Conservation (phyloP, 2,329 filamentous ascomycete genomes). For the Aspergillus novoparasiticus region DNA sequence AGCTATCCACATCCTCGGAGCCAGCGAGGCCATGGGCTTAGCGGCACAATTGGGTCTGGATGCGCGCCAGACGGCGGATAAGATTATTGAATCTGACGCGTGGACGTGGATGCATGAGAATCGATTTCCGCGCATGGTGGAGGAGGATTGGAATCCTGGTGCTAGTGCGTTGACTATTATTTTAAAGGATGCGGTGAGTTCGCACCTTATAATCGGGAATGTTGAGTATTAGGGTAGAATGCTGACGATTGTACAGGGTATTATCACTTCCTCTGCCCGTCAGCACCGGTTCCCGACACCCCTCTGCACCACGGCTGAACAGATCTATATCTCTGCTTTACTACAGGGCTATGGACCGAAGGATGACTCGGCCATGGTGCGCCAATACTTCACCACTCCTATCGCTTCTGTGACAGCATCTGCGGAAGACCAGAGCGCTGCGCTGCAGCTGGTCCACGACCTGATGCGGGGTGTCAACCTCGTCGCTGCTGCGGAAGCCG, state of each 20-base stretch:
- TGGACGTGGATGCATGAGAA: slow-evolving; percentile 67
- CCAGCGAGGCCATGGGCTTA: slow-evolving; percentile 63
- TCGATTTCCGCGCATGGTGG: slow-evolving; percentile 58
- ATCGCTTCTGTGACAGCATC: slow-evolving; percentile 43
- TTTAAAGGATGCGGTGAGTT: slow-evolving; percentile 55
- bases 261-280: slow-evolving; percentile 68
- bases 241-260: slow-evolving; percentile 44
- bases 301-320: slow-evolving; percentile 65
- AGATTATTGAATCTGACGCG: slow-evolving; percentile 51
- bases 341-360: slow-evolving; percentile 58
- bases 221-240: background rate
- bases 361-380: slow-evolving; percentile 60
- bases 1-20: slow-evolving; percentile 63
- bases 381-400: slow-evolving; percentile 51
- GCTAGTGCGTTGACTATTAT: slow-evolving; percentile 64
- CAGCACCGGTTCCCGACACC: slow-evolving; percentile 61
- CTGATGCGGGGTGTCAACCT: slow-evolving; percentile 52
- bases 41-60: slow-evolving; percentile 60
- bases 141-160: slow-evolving; percentile 55
- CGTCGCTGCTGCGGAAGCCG: slow-evolving; percentile 52
- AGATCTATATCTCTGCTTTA: slow-evolving; percentile 64
- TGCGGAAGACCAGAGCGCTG: slow-evolving; percentile 33
- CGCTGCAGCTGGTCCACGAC: slow-evolving; percentile 46
- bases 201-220: background rate
- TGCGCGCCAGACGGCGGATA: slow-evolving; percentile 44